Conservation (phyloP, 139 green algal genomes). For the Chlorella vulgaris region DNA sequence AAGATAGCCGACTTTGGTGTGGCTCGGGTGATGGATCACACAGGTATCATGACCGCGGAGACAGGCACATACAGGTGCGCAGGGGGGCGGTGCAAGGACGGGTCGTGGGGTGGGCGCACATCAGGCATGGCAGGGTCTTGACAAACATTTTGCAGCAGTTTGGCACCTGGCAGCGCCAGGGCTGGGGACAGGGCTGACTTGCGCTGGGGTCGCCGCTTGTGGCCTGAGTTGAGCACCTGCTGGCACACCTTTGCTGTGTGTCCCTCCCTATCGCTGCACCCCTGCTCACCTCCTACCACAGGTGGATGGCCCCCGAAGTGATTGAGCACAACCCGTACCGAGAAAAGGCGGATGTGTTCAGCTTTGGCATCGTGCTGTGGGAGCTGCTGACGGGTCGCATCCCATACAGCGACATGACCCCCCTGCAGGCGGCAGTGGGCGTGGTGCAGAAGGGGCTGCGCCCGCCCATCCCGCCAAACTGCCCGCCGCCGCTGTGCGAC, state of each 20-base stretch:
- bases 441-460: slow-evolving; percentile 98
- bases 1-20: slow-evolving; percentile 99
- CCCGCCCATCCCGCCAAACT: slow-evolving; percentile 75
- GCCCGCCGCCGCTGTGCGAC: slow-evolving; percentile 67
- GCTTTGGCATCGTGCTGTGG: slow-evolving; percentile 87
- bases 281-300: not conserved
- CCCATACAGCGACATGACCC: slow-evolving; percentile 94
- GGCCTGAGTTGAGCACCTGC: too few species aligned
- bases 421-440: slow-evolving; percentile 79
- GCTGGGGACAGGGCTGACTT: not conserved
- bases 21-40: slow-evolving; percentile 83
- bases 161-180: too few species aligned
- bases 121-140: not conserved
- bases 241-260: not conserved
- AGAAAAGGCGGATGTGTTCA: slow-evolving; percentile 86
- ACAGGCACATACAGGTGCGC: slow-evolving; percentile 95
- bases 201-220: too few species aligned
- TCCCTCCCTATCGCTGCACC: not conserved
- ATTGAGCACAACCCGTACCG: slow-evolving; percentile 98
- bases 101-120: not conserved
- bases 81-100: not conserved
- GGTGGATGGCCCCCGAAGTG: slow-evolving; percentile 99
- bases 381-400: slow-evolving; percentile 92
- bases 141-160: not conserved
- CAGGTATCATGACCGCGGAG: slow-evolving; percentile 97